phyloP scores from a whole-genome alignment of 2,329 filamentous ascomycete species.

The Xylaria sp. region DNA sequence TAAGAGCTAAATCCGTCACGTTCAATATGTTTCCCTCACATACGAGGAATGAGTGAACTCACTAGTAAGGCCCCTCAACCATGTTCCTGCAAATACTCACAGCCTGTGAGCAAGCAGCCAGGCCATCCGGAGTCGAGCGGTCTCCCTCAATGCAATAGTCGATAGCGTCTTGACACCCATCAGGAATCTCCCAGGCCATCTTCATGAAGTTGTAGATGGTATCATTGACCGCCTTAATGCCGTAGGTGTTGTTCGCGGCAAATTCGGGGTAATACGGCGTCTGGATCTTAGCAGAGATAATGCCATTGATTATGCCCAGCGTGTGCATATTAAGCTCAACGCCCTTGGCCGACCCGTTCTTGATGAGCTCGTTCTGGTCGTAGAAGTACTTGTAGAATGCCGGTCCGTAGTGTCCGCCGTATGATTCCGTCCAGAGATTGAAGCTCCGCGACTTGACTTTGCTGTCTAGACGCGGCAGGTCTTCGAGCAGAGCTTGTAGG shows the following conservation, averaged over 20 bases:
- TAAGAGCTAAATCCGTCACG: slow-evolving; percentile 36
- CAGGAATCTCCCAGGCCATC: slow-evolving; percentile 54
- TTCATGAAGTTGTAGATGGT: slow-evolving; percentile 69
- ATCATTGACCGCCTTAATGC: slow-evolving; percentile 60
- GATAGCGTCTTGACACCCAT: slow-evolving; percentile 67
- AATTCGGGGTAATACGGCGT: slow-evolving; percentile 53
- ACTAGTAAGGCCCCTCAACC: slow-evolving; percentile 66
- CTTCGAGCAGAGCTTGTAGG: slow-evolving; percentile 46
- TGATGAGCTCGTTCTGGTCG: slow-evolving; percentile 65
- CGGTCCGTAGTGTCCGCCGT: slow-evolving; percentile 54
- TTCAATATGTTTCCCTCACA: slow-evolving; percentile 3
- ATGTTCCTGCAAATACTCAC: slow-evolving; percentile 65
- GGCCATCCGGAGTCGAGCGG: slow-evolving; percentile 54
- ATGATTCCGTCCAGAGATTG: slow-evolving; percentile 69
- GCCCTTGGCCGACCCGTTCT: slow-evolving; percentile 59
- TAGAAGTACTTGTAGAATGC: slow-evolving; percentile 68
- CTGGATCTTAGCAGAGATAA: slow-evolving; percentile 65
- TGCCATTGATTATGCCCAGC: slow-evolving; percentile 66
- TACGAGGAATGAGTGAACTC: slow-evolving; percentile 41
- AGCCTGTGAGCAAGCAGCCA: slow-evolving; percentile 65
- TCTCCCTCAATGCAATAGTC: slow-evolving; percentile 59
- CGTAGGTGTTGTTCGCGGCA: slow-evolving; percentile 59
- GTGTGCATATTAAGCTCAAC: slow-evolving; percentile 64
- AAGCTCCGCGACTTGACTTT: slow-evolving; percentile 63
- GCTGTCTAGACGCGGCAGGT: slow-evolving; percentile 53